Percentiles rank a stretch among this genome's conserved stretches.
These are phyloP conservation scores for Pythium rhizo-oryzae DNA, from an alignment of 352 stramenopile genomes.

Conservation along the genomic window DNA sequence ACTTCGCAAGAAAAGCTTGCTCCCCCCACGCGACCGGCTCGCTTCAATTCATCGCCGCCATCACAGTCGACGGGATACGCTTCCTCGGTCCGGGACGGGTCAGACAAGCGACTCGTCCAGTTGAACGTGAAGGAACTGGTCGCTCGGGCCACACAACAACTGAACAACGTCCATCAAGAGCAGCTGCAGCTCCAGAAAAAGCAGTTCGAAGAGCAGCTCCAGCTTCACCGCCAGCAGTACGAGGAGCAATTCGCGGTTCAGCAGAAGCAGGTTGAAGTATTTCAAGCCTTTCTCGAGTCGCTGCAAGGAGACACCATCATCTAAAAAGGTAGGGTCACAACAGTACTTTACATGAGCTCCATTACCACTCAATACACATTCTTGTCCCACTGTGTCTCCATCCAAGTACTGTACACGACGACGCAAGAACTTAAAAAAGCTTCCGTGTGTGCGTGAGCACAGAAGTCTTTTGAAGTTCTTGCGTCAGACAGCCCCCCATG, in stretches of 20 bases:
- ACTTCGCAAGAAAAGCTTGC: neutral
- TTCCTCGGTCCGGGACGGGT: neutral
- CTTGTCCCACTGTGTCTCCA: no score
- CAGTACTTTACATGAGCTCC: no score
- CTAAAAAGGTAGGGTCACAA: neutral
- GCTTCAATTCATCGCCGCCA: neutral
- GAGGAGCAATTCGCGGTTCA: constrained; percentile 20
- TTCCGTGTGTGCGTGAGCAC: no score
- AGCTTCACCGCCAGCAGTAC: constrained; percentile 19
- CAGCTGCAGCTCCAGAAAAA: constrained; percentile 15
- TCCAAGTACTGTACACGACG: no score
- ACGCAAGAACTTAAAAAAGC: no score
- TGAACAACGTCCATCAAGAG: constrained; percentile 11
- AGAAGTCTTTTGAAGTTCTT: no score
- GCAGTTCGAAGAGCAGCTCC: constrained; percentile 21
- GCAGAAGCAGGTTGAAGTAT: constrained; percentile 19
- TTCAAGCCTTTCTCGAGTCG: constrained; percentile 7
- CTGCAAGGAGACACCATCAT: constrained; percentile 4
- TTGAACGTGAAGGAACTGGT: neutral
- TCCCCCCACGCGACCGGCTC: neutral
- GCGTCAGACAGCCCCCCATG: no score
- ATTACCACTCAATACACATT: no score
- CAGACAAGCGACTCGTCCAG: neutral
- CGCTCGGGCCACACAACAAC: neutral
- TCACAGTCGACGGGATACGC: neutral